Conservation (phyloP, 139 green algal species). For the Raphidocelis subcapitata region DNA sequence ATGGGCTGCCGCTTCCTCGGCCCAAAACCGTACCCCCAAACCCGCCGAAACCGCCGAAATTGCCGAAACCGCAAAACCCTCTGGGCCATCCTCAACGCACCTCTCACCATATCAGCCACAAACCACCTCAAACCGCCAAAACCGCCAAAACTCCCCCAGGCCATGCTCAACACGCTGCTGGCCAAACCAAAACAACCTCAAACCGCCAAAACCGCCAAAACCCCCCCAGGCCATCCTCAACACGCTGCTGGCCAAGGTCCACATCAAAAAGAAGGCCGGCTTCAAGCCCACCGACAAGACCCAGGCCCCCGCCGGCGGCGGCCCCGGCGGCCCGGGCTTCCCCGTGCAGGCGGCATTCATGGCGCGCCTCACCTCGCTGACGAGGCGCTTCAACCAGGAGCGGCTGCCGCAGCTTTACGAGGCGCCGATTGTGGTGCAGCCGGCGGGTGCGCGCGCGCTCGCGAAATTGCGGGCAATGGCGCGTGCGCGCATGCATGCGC, state of each 20-base stretch:
- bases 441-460: conserved; percentile 1
- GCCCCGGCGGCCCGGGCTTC: background rate
- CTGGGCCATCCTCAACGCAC: conserved; percentile 19
- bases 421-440: background rate
- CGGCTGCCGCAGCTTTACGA: conserved; percentile 21
- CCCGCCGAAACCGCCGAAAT: no score
- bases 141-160: no score
- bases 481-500: no score
- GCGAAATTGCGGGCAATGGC: background rate
- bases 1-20: no score
- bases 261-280: conserved; percentile 31
- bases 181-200: conserved; percentile 7
- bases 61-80: no score
- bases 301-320: background rate
- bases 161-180: conserved; percentile 27
- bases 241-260: conserved; percentile 26
- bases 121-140: background rate
- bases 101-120: conserved; percentile 16
- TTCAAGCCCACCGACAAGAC: conserved; percentile 31
- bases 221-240: conserved; percentile 11
- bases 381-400: conserved; percentile 23
- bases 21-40: no score
- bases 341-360: conserved; percentile 16
- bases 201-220: no score
- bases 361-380: conserved; percentile 9